Evolutionary conservation across 1,284 basidiomycete genomes (phyloP).

Genomic region (Cryptococcus neoformans): DNA sequence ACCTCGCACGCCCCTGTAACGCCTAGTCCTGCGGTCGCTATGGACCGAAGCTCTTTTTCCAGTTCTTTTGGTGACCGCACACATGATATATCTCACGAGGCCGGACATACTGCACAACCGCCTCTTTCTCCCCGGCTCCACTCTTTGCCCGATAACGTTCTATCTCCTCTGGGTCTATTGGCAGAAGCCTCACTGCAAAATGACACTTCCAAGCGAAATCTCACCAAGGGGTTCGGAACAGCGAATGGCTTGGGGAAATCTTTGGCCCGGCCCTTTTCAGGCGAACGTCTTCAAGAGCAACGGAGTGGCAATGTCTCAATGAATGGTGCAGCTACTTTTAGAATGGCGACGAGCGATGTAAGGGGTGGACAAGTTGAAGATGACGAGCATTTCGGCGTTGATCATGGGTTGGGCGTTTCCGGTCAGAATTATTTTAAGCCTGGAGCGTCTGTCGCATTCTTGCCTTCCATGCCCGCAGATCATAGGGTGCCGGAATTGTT

Average conservation of each 20-base stretch:
- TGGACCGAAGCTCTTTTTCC: slow-evolving; percentile 25
- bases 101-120: slow-evolving; percentile 25
- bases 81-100: slow-evolving; percentile 30
- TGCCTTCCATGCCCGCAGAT: slow-evolving; percentile 5
- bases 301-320: background rate
- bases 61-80: slow-evolving; percentile 18
- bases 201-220: background rate
- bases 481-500: slow-evolving; percentile 70
- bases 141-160: slow-evolving; percentile 80
- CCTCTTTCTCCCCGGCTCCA: slow-evolving; percentile 71
- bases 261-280: background rate
- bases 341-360: slow-evolving; percentile 39
- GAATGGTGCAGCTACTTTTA: slow-evolving; percentile 12
- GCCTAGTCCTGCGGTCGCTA: slow-evolving; percentile 30
- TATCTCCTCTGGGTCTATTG: slow-evolving; percentile 85
- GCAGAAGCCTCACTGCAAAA: slow-evolving; percentile 90
- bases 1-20: slow-evolving; percentile 60
- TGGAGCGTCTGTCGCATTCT: slow-evolving; percentile 57
- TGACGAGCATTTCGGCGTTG: background rate
- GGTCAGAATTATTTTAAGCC: slow-evolving; percentile 93
- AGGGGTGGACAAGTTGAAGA: slow-evolving; percentile 23
- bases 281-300: background rate
- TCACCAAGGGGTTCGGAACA: background rate
- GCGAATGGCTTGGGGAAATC: background rate
- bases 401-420: slow-evolving; percentile 58